These are phyloP conservation scores for Ramaria rubella DNA, from an alignment of 768 basidiomycete species.

Conservation along the genomic window DNA sequence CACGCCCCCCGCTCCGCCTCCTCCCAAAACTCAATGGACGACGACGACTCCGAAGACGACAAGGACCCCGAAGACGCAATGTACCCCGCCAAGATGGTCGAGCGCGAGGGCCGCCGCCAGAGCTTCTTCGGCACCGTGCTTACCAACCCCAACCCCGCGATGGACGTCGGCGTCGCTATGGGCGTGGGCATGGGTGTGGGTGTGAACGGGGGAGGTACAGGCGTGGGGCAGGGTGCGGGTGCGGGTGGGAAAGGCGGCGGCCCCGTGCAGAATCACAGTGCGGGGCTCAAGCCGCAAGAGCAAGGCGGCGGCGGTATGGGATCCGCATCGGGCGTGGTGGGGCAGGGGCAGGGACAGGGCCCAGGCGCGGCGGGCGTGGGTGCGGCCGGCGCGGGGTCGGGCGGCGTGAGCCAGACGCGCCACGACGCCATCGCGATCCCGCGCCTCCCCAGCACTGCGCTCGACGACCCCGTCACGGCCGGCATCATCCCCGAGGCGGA, in stretches of 20 bases:
- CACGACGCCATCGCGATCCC: constrained; percentile 20
- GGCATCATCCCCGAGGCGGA: constrained; percentile 66
- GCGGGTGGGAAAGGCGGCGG: too few species aligned
- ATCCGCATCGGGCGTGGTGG: not conserved
- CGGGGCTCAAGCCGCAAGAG: not conserved
- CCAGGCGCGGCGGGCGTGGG: not conserved
- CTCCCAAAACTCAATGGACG: constrained; percentile 34
- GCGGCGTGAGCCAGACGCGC: constrained; percentile 17
- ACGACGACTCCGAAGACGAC: constrained; percentile 59
- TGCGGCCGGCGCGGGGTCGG: not conserved
- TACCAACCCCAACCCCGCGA: constrained; percentile 52
- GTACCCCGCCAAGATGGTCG: constrained; percentile 70
- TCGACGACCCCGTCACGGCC: constrained; percentile 63
- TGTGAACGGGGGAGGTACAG: too few species aligned
- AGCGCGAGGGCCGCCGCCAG: constrained; percentile 60
- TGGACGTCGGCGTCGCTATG: too few species aligned
- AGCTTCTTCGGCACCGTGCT: constrained; percentile 82
- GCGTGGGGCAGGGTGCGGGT: too few species aligned
- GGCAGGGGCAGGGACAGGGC: not conserved
- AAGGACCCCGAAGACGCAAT: constrained; percentile 58
- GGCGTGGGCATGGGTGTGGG: too few species aligned
- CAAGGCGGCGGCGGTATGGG: not conserved
- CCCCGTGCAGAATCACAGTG: too few species aligned
- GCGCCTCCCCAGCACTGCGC: constrained; percentile 14
- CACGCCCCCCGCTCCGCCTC: constrained; percentile 26